Conservation (phyloP, 2,329 filamentous ascomycete species). For the Ophiocordyceps camponoti-saundersi region DNA sequence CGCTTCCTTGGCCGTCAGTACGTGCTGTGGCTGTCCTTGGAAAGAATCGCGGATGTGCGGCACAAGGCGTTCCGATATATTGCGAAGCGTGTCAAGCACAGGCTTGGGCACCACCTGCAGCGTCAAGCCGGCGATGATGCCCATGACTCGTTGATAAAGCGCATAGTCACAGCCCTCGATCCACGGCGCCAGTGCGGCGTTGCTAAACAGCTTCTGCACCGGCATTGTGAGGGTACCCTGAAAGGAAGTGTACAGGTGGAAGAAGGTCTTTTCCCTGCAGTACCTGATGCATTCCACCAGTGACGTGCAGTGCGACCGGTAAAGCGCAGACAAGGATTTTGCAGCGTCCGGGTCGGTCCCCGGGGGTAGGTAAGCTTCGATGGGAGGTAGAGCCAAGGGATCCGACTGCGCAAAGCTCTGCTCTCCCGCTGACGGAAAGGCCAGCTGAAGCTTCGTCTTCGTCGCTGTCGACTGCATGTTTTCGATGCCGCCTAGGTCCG, state of each 20-base stretch:
- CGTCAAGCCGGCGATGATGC: slow-evolving; percentile 74
- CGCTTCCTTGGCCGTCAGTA: slow-evolving; percentile 71
- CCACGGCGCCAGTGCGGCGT: slow-evolving; percentile 72
- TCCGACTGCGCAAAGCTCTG: slow-evolving; percentile 41
- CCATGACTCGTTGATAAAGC: slow-evolving; percentile 94
- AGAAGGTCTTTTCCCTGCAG: slow-evolving; percentile 93
- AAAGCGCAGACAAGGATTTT: slow-evolving; percentile 70
- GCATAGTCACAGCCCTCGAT: slow-evolving; percentile 91
- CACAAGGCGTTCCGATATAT: slow-evolving; percentile 69
- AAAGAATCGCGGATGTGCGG: slow-evolving; percentile 73
- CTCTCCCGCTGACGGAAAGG: slow-evolving; percentile 42
- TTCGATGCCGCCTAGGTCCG: slow-evolving; percentile 37
- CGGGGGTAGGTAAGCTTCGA: slow-evolving; percentile 61
- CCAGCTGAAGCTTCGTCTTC: slow-evolving; percentile 42
- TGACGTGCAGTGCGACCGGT: slow-evolving; percentile 88
- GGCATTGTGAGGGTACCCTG: slow-evolving; percentile 93
- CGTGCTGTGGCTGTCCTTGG: slow-evolving; percentile 67
- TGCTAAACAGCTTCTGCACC: slow-evolving; percentile 78
- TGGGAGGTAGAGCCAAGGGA: slow-evolving; percentile 65
- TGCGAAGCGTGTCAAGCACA: slow-evolving; percentile 73
- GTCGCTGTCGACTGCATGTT: slow-evolving; percentile 37
- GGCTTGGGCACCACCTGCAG: slow-evolving; percentile 80
- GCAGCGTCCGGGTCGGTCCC: slow-evolving; percentile 79
- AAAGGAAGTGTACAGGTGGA: slow-evolving; percentile 86
- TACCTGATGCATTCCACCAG: slow-evolving; percentile 90